Base-by-base conservation (phyloP, 2,329 filamentous ascomycete genomes). In the Pleoardoris graminearum region DNA sequence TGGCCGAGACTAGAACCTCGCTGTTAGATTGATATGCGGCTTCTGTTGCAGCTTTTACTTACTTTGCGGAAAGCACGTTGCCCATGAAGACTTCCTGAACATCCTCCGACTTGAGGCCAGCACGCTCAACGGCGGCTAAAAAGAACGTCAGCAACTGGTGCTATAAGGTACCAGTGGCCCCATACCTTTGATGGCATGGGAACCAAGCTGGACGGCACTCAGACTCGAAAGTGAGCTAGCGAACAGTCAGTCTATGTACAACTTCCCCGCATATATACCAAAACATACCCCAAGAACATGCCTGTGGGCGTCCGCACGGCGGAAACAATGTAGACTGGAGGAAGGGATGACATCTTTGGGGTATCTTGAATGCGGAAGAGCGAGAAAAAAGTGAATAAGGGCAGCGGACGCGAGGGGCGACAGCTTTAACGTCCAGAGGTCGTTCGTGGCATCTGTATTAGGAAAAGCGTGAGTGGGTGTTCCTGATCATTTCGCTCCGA, bases 41-140 rank as follows among this genome's bases (percentile, higher is more conserved):
- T 6, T 14, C 29, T 2, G 33, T 12, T 47, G 43, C 25, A 50
- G 38, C 33, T 21, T 7, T 16, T 14, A 32, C 82, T 67, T 83
- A 96, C 92, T 93, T 92, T 75, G 93, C 94, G 54, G 92, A 96
- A 68, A 99, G 84, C 63, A 99, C 94, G 81, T 99, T 99, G 76
- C 94, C 94, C 72, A 97, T 95, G 82, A 94, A 95, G 72, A 99
- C 91, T 76, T 99, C 94, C 73, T 99, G 86, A 53, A 99, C 90
- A 73, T 96, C 85, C 68, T 91, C 85, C 50, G 91, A 83, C 79
- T 95, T 92, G 79, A 99, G 85, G 69, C 88, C 84, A 50, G 94
- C 90, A 69, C 91, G 88, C 78, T 91, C 88, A 62, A 99, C 84
- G 57, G 93, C 93, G 70, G 84, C 82, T 85, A 62, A 27, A 16